Conservation (phyloP, 225 moss, liverwort and hornwort genomes). For the Marchantia polymorpha region DNA sequence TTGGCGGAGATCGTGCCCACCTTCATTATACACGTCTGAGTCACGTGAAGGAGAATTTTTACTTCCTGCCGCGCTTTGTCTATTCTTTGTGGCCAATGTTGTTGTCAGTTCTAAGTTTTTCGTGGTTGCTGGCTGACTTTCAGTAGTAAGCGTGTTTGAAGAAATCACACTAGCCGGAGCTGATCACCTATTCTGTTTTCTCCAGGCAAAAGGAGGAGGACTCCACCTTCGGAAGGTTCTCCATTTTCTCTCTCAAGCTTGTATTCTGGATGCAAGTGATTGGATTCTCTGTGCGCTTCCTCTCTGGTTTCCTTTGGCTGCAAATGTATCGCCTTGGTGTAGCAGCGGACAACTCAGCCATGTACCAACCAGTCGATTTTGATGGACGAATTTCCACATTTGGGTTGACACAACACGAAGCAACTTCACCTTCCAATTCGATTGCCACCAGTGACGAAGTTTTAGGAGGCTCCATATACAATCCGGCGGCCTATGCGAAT, state of each 20-base stretch:
- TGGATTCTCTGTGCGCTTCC: slow-evolving; percentile 61
- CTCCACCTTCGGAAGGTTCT: slow-evolving; percentile 48
- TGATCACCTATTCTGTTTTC: not conserved
- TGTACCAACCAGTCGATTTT: slow-evolving; percentile 65
- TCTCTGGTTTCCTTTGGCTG: slow-evolving; percentile 80
- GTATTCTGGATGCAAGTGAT: slow-evolving; percentile 89
- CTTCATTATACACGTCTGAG: too few species aligned
- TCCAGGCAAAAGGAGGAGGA: slow-evolving; percentile 55
- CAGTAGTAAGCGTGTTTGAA: too few species aligned
- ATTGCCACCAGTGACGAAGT: slow-evolving; percentile 54
- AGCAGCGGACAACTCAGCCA: slow-evolving; percentile 44
- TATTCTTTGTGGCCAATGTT: too few species aligned
- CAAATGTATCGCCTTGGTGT: slow-evolving; percentile 89
- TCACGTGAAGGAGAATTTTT: too few species aligned
- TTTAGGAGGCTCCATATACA: slow-evolving; percentile 89
- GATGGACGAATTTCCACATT: slow-evolving; percentile 56
- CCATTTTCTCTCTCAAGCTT: slow-evolving; percentile 62
- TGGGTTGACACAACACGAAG: slow-evolving; percentile 28
- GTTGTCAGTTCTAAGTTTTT: too few species aligned
- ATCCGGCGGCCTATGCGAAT: slow-evolving; percentile 62
- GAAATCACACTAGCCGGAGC: not conserved
- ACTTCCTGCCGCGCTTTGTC: too few species aligned
- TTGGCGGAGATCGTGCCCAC: too few species aligned
- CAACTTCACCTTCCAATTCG: slow-evolving; percentile 40
- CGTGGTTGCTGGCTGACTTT: too few species aligned